These are phyloP conservation scores for Agaricus blazei DNA, from an alignment of 768 basidiomycete genomes.

Conservation along the genomic window DNA sequence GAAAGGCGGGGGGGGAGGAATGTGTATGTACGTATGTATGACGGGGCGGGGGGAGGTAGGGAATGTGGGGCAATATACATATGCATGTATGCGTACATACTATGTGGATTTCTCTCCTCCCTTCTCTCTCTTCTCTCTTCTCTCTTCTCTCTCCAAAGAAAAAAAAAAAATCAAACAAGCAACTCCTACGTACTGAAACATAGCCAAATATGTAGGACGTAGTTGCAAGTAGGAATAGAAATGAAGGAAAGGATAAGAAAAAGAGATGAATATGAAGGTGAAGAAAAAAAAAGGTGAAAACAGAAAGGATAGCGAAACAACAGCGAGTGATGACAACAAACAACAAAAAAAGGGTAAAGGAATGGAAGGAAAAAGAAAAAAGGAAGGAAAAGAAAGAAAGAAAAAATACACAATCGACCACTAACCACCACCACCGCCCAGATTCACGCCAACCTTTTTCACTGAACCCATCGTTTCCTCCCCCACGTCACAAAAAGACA, in stretches of 20 bases:
- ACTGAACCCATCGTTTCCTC: conserved; percentile 5
- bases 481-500: no score
- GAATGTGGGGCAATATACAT: neutral
- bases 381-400: no score
- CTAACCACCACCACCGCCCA: no score
- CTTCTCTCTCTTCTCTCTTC: no score
- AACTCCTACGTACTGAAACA: no score
- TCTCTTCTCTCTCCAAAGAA: no score
- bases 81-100: neutral
- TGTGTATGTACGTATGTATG: neutral
- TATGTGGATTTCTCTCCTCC: neutral
- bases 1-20: neutral
- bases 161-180: neutral
- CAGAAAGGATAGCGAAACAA: conserved; percentile 12
- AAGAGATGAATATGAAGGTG: conserved; percentile 10
- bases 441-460: no score
- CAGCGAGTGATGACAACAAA: conserved; percentile 2
- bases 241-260: neutral
- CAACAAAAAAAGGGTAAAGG: conserved; percentile 4
- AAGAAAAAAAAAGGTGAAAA: conserved; percentile 13
- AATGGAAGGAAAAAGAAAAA: neutral
- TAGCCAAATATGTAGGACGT: no score
- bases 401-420: neutral
- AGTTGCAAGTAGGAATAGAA: conserved; percentile 5
- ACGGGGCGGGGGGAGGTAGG: no score